phyloP scores from a whole-genome alignment of 1,139 yeast genomes.

The Taiozyma sp. region DNA sequence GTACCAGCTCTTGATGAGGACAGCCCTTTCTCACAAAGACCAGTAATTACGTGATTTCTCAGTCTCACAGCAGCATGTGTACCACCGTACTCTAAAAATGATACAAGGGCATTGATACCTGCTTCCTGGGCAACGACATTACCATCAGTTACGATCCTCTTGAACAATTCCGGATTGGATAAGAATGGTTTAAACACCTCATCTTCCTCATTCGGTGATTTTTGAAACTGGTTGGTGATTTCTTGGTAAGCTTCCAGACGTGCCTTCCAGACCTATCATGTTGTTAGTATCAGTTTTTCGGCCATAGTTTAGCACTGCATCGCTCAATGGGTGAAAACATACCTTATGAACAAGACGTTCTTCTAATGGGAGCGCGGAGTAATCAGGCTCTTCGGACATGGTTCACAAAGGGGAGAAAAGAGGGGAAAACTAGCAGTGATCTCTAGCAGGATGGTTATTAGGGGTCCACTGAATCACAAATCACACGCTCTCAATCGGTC shows the following conservation, averaged over 20 bases:
- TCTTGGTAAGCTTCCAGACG: constrained; percentile 79
- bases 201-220: constrained; percentile 50
- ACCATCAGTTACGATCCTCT: constrained; percentile 60
- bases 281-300: constrained; percentile 2
- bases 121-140: constrained; percentile 93
- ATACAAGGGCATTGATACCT: constrained; percentile 53
- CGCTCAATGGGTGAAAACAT: constrained; percentile 2
- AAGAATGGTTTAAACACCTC: constrained; percentile 46
- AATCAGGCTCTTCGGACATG: constrained; percentile 19
- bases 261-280: constrained; percentile 69
- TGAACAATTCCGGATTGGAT: constrained; percentile 45
- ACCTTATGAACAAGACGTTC: constrained; percentile 22
- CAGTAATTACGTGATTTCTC: constrained; percentile 44
- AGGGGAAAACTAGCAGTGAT: too few relatives aligned
- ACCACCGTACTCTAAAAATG: constrained; percentile 60
- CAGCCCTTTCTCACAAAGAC: constrained; percentile 68
- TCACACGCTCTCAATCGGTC: background rate
- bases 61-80: constrained; percentile 32
- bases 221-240: constrained; percentile 45
- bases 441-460: background rate
- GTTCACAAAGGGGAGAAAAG: background rate
- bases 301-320: background rate
- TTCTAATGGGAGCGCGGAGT: constrained; percentile 20
- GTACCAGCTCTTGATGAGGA: constrained; percentile 75
- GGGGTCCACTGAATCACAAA: background rate